Conservation (phyloP, 495 filamentous ascomycete genomes). For the Lasiosphaeria hispida region DNA sequence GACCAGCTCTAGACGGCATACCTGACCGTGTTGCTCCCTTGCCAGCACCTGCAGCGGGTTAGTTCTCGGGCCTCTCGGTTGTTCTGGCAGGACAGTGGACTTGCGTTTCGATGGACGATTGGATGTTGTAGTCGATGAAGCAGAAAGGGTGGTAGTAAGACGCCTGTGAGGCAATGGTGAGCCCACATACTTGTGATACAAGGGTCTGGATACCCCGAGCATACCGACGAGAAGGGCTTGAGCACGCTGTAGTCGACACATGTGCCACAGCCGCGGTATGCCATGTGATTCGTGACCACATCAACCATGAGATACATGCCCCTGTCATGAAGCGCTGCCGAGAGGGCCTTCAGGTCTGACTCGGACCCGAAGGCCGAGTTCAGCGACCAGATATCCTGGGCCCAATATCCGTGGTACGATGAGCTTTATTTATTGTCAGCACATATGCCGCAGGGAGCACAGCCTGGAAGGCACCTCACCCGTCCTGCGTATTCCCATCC, state of each 20-base stretch:
- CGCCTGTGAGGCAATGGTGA: conserved; percentile 4
- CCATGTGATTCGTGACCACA: conserved; percentile 78
- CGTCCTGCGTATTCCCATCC: conserved; percentile 47
- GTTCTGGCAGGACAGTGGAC: conserved; percentile 19
- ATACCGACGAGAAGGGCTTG: conserved; percentile 60
- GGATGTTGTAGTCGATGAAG: conserved; percentile 62
- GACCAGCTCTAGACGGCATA: conserved; percentile 4
- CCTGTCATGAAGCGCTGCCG: conserved; percentile 56
- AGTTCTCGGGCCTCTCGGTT: conserved; percentile 3
- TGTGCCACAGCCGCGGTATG: conserved; percentile 52
- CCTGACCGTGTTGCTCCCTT: conserved; percentile 58
- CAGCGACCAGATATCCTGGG: conserved; percentile 61
- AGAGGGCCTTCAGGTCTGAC: conserved; percentile 62
- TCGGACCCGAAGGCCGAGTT: conserved; percentile 66
- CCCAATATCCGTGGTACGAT: conserved; percentile 78
- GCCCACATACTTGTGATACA: no score
- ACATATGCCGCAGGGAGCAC: neutral
- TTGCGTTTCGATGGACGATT: conserved; percentile 37
- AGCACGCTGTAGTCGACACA: conserved; percentile 61
- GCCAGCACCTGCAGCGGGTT: conserved; percentile 55
- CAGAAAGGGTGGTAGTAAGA: conserved; percentile 69
- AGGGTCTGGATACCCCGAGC: no score
- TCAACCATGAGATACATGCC: conserved; percentile 80
- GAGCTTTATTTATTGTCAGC: conserved; percentile 25
- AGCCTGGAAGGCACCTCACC: conserved; percentile 34